These are phyloP conservation scores for Plasmodium vivax DNA, from an alignment of 169 alveolate species.

Conservation along the genomic window DNA sequence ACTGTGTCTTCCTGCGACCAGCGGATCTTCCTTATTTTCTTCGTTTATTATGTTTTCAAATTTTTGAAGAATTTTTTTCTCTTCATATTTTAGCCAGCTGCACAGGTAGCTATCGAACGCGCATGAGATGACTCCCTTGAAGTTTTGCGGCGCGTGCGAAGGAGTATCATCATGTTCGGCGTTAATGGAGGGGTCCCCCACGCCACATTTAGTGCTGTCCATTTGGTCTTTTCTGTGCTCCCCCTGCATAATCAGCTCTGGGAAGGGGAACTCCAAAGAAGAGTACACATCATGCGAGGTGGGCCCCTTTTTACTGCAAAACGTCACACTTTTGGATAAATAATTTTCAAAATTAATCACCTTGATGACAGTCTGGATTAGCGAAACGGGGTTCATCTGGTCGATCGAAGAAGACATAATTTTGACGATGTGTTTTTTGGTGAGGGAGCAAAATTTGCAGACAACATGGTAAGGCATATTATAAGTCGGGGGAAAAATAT, in stretches of 20 bases:
- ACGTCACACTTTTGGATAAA: slow-evolving; percentile 28
- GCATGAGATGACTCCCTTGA: slow-evolving; percentile 58
- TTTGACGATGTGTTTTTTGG: slow-evolving; percentile 49
- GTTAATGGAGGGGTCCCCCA: neutral
- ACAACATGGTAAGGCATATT: slow-evolving; percentile 45
- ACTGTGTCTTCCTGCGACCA: neutral
- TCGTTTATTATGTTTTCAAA: slow-evolving; percentile 59
- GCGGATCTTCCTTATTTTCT: slow-evolving; percentile 15
- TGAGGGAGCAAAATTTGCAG: slow-evolving; percentile 43
- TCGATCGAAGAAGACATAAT: slow-evolving; percentile 63
- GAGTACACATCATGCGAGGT: neutral
- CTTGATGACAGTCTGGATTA: slow-evolving; percentile 67
- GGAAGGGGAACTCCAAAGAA: slow-evolving; percentile 55
- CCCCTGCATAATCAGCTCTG: slow-evolving; percentile 4
- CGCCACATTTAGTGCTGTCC: neutral
- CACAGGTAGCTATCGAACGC: slow-evolving; percentile 64
- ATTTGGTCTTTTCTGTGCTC: neutral
- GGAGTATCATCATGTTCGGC: neutral
- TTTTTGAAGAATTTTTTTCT: slow-evolving; percentile 41
- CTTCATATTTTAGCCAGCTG: slow-evolving; percentile 70
- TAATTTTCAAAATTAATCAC: slow-evolving; percentile 61
- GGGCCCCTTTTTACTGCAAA: neutral
- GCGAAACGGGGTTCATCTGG: slow-evolving; percentile 21
- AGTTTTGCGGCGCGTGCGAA: neutral
- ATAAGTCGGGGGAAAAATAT: slow-evolving; percentile 45